Evolutionary conservation across 225 moss, liverwort and hornwort genomes (phyloP), one percentile per base, ranked within the genome.

Genomic region (Asterella californica): DNA sequence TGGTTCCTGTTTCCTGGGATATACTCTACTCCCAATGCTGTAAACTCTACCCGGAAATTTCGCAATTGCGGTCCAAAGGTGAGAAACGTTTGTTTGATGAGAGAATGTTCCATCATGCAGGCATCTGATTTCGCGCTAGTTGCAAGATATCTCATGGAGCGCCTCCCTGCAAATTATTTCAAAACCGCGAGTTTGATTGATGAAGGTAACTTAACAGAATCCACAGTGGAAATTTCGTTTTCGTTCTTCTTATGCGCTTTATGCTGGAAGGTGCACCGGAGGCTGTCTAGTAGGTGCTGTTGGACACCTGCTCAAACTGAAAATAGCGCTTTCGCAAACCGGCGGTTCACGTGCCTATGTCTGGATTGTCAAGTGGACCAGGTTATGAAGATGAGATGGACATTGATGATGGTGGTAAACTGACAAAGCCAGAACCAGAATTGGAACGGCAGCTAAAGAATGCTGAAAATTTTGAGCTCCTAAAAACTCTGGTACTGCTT

Each of bases 301-400:
- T 30, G 24, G 57, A 3, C 30, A 14, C 32, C 15, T 65, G 63
- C 14, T 30, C 64, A 32, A 15, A 65, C 32, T 32, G 64, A 15
- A 15, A 9, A 14, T 57, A 21, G 8, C 42, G 6, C 42, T n/a
- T 42, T 47, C 47, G n/a, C 71, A 46, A 42, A 45, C 46, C 46
- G 46, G 12, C 71, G 47, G n/a, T 22, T 75, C 21, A 75, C 55
- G 54, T 33, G 62, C 61, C 63, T 64, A 65, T 82, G 78, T 72
- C 47, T 85, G 87, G 67, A 83, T 86, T 82, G 71, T 83, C 83
- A 84, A 86, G 82, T 84, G 85, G 84, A 81, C 80, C 92, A 97
- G 94, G 88, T 84, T 85, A 83, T 82, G 97, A 94, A 75, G 97
- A 99, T 76, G 92, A 94, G 82, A 94, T 94, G 97, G 94, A 94